These are phyloP conservation scores for Artemisia annua DNA, from an alignment of 129 eudicot genomes.

Conservation along the genomic window DNA sequence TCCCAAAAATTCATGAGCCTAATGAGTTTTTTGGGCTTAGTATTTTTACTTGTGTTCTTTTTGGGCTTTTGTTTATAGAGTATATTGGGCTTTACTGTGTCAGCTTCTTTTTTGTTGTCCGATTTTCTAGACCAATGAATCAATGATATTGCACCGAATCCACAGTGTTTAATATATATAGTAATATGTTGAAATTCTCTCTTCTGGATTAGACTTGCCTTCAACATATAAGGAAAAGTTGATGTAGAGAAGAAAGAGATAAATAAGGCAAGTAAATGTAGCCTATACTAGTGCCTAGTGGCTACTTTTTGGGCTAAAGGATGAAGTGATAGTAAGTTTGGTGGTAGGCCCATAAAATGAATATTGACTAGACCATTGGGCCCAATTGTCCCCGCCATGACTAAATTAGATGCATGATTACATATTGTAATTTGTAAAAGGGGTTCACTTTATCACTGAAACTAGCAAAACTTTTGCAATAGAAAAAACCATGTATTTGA, in stretches of 20 bases:
- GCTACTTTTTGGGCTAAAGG: conserved; percentile 24
- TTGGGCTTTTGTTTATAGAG: no score
- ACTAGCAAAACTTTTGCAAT: neutral
- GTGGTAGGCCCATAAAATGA: conserved; percentile 7
- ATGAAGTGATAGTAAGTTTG: conserved; percentile 13
- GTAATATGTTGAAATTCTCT: no score
- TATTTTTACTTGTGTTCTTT: no score
- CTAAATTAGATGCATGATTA: conserved; percentile 5
- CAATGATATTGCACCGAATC: no score
- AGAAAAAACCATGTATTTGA: neutral
- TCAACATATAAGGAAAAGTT: neutral
- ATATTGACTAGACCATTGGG: conserved; percentile 3
- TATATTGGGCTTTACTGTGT: no score
- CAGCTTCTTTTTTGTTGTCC: no score
- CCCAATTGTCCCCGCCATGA: conserved; percentile 16
- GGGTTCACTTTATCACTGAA: neutral
- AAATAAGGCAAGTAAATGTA: conserved; percentile 1
- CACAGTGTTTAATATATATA: no score
- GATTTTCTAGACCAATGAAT: no score
- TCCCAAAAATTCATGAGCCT: no score
- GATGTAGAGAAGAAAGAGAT: neutral
- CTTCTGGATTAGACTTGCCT: no score
- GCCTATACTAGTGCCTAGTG: neutral
- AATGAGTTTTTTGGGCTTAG: no score
- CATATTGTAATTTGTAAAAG: neutral